Evolutionary conservation across 179 eudicot genomes (phyloP).

Genomic region (Spinacia oleracea): DNA sequence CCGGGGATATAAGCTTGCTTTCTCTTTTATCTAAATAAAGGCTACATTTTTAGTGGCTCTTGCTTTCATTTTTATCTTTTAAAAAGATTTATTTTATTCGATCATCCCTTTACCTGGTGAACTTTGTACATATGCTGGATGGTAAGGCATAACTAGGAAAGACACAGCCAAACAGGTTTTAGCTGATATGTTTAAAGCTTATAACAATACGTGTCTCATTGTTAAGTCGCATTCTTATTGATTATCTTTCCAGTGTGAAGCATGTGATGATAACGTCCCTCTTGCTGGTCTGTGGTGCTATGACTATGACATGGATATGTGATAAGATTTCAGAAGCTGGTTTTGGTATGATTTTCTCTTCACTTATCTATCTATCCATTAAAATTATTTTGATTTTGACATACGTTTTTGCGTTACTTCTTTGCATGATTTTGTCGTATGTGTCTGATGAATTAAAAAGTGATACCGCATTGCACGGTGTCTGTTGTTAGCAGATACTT

Average conservation of each 20-base stretch:
- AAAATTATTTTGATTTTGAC: background rate
- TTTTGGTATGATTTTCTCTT: conserved; percentile 60
- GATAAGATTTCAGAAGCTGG: conserved; percentile 90
- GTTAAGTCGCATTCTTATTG: background rate
- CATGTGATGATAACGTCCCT: conserved; percentile 84
- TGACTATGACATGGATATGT: conserved; percentile 93
- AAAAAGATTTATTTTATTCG: background rate
- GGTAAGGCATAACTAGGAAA: background rate
- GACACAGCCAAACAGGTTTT: background rate
- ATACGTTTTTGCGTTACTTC: background rate
- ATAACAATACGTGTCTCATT: background rate
- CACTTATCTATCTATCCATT: conserved; percentile 6
- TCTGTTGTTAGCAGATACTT: no score
- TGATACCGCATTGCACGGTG: no score
- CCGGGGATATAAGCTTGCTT: background rate
- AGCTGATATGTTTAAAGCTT: background rate
- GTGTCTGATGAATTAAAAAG: no score
- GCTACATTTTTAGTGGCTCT: background rate
- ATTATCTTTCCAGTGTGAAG: conserved; percentile 55
- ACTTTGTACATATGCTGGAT: background rate
- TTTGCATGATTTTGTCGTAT: background rate
- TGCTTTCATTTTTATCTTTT: background rate
- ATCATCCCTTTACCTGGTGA: background rate
- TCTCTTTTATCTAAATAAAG: background rate
- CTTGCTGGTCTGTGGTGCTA: conserved; percentile 84